Evolutionary conservation across 2,329 filamentous ascomycete genomes (phyloP).

Genomic region (Allantophomopsis lycopodina): DNA sequence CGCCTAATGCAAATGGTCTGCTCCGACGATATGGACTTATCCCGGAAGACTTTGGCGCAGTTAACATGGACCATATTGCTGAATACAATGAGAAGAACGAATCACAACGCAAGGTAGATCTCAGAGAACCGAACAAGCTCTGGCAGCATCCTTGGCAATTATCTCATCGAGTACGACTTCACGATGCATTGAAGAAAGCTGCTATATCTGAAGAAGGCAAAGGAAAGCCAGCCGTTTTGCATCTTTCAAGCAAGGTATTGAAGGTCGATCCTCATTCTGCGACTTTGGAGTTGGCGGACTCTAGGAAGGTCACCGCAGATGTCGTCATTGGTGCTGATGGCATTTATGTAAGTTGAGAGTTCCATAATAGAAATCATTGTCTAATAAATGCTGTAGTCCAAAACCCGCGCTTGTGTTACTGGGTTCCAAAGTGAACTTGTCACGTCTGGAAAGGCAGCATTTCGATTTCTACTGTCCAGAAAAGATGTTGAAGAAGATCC

Average conservation of each 20-base stretch:
- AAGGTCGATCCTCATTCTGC: slow-evolving; percentile 26
- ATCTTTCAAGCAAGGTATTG: slow-evolving; percentile 26
- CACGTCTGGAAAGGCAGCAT: slow-evolving; percentile 8
- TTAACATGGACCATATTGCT: slow-evolving; percentile 12
- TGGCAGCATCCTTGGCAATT: slow-evolving; percentile 40
- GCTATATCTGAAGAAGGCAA: slow-evolving; percentile 24
- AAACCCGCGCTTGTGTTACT: slow-evolving; percentile 2
- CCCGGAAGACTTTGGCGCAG: slow-evolving; percentile 24
- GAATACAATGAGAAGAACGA: slow-evolving; percentile 17
- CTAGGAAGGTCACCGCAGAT: slow-evolving; percentile 28
- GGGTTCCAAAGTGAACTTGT: slow-evolving; percentile 2
- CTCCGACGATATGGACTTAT: slow-evolving; percentile 29
- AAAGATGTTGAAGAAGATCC: slow-evolving; percentile 18
- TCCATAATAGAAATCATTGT: slow-evolving; percentile 5
- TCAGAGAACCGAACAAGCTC: slow-evolving; percentile 21
- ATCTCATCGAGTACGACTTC: slow-evolving; percentile 36
- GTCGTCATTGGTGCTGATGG: slow-evolving; percentile 41
- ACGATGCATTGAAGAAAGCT: slow-evolving; percentile 32
- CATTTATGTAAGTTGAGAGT: slow-evolving; percentile 22
- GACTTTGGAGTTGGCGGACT: slow-evolving; percentile 29
- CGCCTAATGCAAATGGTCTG: slow-evolving; percentile 45
- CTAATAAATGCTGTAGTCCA: slow-evolving; percentile 1
- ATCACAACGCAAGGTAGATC: slow-evolving; percentile 17
- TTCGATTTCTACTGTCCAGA: slow-evolving; percentile 9
- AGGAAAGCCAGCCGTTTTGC: slow-evolving; percentile 22